These are phyloP conservation scores for Pistacia vera DNA, from an alignment of 345 rosid genomes.

Conservation along the genomic window DNA sequence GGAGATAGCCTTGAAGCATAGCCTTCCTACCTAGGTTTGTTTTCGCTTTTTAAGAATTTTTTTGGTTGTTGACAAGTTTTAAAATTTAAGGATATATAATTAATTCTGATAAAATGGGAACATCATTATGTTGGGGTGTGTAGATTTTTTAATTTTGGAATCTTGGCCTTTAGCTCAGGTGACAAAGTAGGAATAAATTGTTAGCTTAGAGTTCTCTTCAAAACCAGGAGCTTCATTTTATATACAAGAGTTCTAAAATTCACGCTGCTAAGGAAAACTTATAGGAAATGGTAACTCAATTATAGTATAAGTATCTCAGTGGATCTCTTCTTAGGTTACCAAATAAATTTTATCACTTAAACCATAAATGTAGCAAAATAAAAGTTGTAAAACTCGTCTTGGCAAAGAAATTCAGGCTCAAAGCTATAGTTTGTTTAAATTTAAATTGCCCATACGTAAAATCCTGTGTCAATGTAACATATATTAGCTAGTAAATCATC, in stretches of 20 bases:
- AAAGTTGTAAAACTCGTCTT: too few relatives aligned
- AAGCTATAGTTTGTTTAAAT: too few relatives aligned
- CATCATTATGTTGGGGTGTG: background rate
- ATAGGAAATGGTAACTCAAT: too few relatives aligned
- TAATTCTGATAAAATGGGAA: background rate
- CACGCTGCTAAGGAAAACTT: background rate
- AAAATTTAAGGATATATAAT: background rate
- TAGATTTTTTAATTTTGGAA: too few relatives aligned
- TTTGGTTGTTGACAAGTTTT: conserved; percentile 4
- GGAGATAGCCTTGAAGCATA: conserved; percentile 78
- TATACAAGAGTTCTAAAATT: background rate
- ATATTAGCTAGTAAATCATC: too few relatives aligned
- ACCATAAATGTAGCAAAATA: too few relatives aligned
- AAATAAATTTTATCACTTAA: too few relatives aligned
- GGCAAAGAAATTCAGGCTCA: too few relatives aligned
- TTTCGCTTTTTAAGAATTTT: background rate
- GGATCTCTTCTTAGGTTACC: too few relatives aligned
- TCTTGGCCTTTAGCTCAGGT: background rate
- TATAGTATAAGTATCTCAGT: too few relatives aligned
- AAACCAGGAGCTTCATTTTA: background rate
- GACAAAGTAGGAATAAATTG: background rate
- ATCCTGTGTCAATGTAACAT: too few relatives aligned
- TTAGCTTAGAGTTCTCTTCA: background rate
- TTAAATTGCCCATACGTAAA: too few relatives aligned
- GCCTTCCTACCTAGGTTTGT: conserved; percentile 79